Percentiles rank a stretch among this genome's conserved stretches.
phyloP scores from a whole-genome alignment of 2,329 filamentous ascomycete species.

The Rutstroemia sydowiana region DNA sequence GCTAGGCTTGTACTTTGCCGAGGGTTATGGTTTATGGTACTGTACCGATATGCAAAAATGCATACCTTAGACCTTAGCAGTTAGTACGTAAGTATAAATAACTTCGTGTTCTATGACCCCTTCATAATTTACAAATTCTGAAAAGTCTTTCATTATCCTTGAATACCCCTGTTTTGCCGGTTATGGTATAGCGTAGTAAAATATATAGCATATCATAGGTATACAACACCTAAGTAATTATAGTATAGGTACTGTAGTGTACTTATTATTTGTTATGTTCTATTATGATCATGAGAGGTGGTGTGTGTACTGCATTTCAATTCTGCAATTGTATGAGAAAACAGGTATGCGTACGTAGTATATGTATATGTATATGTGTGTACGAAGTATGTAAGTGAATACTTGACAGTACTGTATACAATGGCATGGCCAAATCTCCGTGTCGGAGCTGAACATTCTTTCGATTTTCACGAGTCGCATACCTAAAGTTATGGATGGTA shows the following conservation, averaged over 20 bases:
- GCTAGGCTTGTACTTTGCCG: too few species aligned
- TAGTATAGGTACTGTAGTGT: not conserved
- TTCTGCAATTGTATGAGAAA: not conserved
- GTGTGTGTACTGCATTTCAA: not conserved
- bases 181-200: too few species aligned
- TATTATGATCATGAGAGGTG: not conserved
- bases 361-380: not conserved
- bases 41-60: not conserved
- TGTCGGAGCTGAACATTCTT: slow-evolving; percentile 4
- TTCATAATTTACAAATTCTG: not conserved
- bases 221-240: not conserved
- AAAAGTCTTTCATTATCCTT: slow-evolving; percentile 2
- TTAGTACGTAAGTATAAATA: slow-evolving; percentile 5
- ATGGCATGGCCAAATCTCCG: not conserved
- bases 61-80: too few species aligned
- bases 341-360: not conserved
- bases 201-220: too few species aligned
- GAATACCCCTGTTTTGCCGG: slow-evolving; percentile 1
- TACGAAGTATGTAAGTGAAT: not conserved
- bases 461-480: slow-evolving; percentile 1
- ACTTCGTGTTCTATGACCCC: slow-evolving; percentile 8
- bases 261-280: slow-evolving; percentile 1
- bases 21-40: not conserved
- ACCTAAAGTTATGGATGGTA: not conserved
- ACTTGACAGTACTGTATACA: not conserved